Percentiles rank a stretch among this genome's conserved stretches.
phyloP scores from a whole-genome alignment of 192 early-diverging fungal genomes.

The Backusella mclennaniae region DNA sequence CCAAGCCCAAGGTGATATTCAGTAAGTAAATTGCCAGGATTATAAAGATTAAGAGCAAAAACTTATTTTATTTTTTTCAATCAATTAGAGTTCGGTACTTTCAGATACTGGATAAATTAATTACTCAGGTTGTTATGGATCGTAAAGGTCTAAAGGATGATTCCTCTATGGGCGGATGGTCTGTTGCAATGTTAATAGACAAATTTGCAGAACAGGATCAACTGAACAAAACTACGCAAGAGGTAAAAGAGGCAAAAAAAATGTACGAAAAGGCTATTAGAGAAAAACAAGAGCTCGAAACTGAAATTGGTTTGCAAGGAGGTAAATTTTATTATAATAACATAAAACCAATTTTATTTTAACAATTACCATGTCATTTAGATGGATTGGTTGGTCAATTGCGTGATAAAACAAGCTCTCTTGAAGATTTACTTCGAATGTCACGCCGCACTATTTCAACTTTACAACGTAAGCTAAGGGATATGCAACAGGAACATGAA shows the following conservation, averaged over 20 bases:
- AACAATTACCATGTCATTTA: slow-evolving; percentile 2
- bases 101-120: slow-evolving; percentile 73
- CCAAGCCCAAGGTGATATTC: slow-evolving; percentile 63
- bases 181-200: slow-evolving; percentile 66
- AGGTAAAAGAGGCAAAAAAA: slow-evolving; percentile 62
- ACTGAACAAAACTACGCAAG: slow-evolving; percentile 61
- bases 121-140: slow-evolving; percentile 79
- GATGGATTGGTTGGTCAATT: slow-evolving; percentile 50
- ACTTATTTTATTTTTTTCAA: neutral
- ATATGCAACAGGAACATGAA: slow-evolving; percentile 65
- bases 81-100: slow-evolving; percentile 64
- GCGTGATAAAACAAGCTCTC: slow-evolving; percentile 46
- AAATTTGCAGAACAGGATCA: slow-evolving; percentile 81
- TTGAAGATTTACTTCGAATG: slow-evolving; percentile 65
- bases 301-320: slow-evolving; percentile 63
- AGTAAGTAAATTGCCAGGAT: slow-evolving; percentile 19
- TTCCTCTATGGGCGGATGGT: slow-evolving; percentile 58
- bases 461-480: slow-evolving; percentile 68
- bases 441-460: slow-evolving; percentile 75
- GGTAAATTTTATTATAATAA: slow-evolving; percentile 35
- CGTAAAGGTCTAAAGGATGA: slow-evolving; percentile 58
- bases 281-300: slow-evolving; percentile 70
- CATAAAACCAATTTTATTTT: neutral
- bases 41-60: neutral
- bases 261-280: slow-evolving; percentile 63